Evolutionary conservation across 805 yeast species (phyloP).

Genomic region (Metschnikowia shivogae): DNA sequence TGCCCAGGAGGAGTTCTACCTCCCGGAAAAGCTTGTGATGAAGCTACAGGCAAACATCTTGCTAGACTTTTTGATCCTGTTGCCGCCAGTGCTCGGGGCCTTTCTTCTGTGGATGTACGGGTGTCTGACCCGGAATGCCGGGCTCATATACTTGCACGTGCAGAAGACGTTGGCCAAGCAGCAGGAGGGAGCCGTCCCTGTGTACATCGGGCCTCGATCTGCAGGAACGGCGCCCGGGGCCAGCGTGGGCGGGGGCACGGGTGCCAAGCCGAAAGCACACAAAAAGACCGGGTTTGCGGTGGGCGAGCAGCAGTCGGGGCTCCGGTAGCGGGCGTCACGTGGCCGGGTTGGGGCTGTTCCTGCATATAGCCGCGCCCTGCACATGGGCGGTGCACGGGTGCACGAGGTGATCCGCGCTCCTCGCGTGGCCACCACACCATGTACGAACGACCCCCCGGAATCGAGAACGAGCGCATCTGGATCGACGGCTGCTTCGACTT

Average conservation of each 20-base stretch:
- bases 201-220: conserved; percentile 9
- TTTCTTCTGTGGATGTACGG: conserved; percentile 77
- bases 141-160: conserved; percentile 51
- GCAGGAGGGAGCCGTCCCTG: conserved; percentile 9
- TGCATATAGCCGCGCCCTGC: too few relatives aligned
- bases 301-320: background rate
- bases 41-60: conserved; percentile 74
- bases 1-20: conserved; percentile 52
- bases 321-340: too few relatives aligned
- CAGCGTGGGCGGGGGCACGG: background rate
- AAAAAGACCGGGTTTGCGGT: background rate
- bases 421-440: conserved; percentile 15
- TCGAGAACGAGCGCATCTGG: conserved; percentile 65
- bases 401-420: background rate
- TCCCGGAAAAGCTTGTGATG: conserved; percentile 58
- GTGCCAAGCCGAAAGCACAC: background rate
- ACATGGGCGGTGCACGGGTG: background rate
- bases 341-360: too few relatives aligned
- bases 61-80: conserved; percentile 66
- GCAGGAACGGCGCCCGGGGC: background rate
- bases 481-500: conserved; percentile 98
- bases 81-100: conserved; percentile 79
- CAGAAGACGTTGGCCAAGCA: conserved; percentile 8
- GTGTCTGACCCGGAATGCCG: conserved; percentile 88
- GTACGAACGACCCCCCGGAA: conserved; percentile 41